Percentiles rank a stretch among this genome's conserved stretches.
phyloP scores from a whole-genome alignment of 495 filamentous ascomycete genomes.

The Aspergillus taichungensis region DNA sequence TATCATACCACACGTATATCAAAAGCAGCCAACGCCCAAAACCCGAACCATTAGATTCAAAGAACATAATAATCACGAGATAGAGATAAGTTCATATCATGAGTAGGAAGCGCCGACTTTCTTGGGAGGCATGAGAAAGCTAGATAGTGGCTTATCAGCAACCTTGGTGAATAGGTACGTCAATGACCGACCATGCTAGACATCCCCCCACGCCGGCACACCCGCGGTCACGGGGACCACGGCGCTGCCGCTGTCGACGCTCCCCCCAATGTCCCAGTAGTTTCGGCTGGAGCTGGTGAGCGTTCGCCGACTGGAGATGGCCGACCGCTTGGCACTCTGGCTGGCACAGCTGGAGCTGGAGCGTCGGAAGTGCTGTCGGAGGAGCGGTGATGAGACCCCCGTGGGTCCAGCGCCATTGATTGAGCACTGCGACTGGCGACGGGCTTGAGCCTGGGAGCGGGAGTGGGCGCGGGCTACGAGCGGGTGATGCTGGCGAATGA shows the following conservation, averaged over 20 bases:
- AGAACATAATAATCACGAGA: too few relatives aligned
- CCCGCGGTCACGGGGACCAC: slow-evolving; percentile 51
- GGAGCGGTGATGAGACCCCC: slow-evolving; percentile 32
- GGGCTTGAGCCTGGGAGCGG: slow-evolving; percentile 38
- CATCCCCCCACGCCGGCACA: slow-evolving; percentile 69
- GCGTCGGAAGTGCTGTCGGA: slow-evolving; percentile 40
- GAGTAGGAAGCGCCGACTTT: too few relatives aligned
- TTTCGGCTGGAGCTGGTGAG: slow-evolving; percentile 54
- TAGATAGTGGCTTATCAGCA: too few relatives aligned
- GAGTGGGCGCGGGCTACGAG: slow-evolving; percentile 54
- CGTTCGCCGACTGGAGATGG: slow-evolving; percentile 45
- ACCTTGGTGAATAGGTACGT: too few relatives aligned
- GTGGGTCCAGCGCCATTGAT: slow-evolving; percentile 36
- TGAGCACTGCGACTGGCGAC: slow-evolving; percentile 41
- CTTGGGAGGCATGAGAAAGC: too few relatives aligned
- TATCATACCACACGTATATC: too few relatives aligned
- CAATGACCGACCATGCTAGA: slow-evolving; percentile 19
- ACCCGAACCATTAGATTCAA: too few relatives aligned
- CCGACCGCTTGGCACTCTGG: slow-evolving; percentile 61
- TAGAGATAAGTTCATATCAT: too few relatives aligned
- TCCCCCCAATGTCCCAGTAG: slow-evolving; percentile 84
- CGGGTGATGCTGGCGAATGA: slow-evolving; percentile 80
- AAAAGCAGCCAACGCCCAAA: too few relatives aligned
- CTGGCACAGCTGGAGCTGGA: slow-evolving; percentile 65
- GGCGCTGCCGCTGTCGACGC: slow-evolving; percentile 62